phyloP scores from a whole-genome alignment of 1,139 yeast genomes.

The Hyphopichia fennica region DNA sequence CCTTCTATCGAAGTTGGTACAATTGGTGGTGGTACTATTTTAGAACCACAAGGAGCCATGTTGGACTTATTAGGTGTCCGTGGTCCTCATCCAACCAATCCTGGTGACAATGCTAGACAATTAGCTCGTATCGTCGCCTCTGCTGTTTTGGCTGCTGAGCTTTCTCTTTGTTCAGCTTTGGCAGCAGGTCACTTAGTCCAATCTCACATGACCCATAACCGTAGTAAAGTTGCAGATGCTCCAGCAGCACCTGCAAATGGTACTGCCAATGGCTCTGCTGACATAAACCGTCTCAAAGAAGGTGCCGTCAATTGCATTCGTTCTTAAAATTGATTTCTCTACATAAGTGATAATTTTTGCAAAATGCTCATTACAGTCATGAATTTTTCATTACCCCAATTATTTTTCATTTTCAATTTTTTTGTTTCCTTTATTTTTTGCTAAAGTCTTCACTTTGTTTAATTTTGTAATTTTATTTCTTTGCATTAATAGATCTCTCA shows the following conservation, averaged over 20 bases:
- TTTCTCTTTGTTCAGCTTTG: conserved; percentile 89
- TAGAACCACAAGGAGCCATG: conserved; percentile 97
- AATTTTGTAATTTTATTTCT: conserved; percentile 2
- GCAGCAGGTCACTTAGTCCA: conserved; percentile 99
- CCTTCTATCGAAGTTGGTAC: conserved; percentile 99
- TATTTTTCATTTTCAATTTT: background rate
- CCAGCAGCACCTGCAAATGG: conserved; percentile 15
- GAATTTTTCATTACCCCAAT: background rate
- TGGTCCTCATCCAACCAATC: conserved; percentile 92
- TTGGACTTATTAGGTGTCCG: conserved; percentile 89
- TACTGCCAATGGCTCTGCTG: conserved; percentile 22
- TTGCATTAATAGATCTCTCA: conserved; percentile 4
- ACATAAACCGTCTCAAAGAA: conserved; percentile 58
- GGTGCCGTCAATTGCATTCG: conserved; percentile 74
- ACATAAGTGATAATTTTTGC: too few relatives aligned
- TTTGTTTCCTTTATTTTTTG: background rate
- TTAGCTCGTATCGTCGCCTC: conserved; percentile 94
- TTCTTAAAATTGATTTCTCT: conserved; percentile 30
- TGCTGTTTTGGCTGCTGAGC: conserved; percentile 94
- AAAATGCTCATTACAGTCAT: background rate
- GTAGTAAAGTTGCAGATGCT: conserved; percentile 53
- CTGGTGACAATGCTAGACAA: conserved; percentile 94
- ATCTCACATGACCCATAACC: conserved; percentile 95
- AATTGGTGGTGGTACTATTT: conserved; percentile 97
- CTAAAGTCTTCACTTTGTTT: background rate